Conservation (phyloP, 805 yeast genomes). For the Nakazawaea ernobii region DNA sequence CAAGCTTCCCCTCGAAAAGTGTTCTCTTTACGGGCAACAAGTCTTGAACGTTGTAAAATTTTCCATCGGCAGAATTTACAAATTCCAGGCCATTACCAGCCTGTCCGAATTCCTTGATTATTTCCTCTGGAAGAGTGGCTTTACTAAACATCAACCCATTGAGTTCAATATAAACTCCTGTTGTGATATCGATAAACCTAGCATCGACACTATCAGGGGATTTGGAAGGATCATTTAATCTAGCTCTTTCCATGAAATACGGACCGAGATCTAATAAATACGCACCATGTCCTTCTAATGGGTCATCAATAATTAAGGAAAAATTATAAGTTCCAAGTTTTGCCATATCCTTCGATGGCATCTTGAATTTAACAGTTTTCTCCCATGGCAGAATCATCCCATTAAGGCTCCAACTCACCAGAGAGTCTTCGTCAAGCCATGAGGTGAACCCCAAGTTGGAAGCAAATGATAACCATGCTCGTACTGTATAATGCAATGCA, state of each 20-base stretch:
- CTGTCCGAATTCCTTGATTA: conserved; percentile 11
- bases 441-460: conserved; percentile 35
- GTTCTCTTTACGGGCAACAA: conserved; percentile 21
- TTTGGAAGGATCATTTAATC: conserved; percentile 38
- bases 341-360: conserved; percentile 41
- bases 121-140: conserved; percentile 13
- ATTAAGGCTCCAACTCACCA: conserved; percentile 44
- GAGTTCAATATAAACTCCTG: conserved; percentile 56
- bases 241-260: conserved; percentile 40
- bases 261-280: conserved; percentile 44
- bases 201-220: conserved; percentile 42
- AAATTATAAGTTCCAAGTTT: conserved; percentile 43
- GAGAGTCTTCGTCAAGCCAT: conserved; percentile 45
- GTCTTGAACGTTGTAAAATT: conserved; percentile 21
- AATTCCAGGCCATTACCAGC: conserved; percentile 13
- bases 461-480: conserved; percentile 40
- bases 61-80: conserved; percentile 31
- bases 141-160: conserved; percentile 38
- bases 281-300: conserved; percentile 38
- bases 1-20: conserved; percentile 24
- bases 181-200: conserved; percentile 52
- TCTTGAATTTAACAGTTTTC: conserved; percentile 40
- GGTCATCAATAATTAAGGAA: conserved; percentile 38
- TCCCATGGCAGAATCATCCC: conserved; percentile 52
- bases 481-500: conserved; percentile 39